Conservation (phyloP, 345 rosid species). For the Gossypium herbaceum region DNA sequence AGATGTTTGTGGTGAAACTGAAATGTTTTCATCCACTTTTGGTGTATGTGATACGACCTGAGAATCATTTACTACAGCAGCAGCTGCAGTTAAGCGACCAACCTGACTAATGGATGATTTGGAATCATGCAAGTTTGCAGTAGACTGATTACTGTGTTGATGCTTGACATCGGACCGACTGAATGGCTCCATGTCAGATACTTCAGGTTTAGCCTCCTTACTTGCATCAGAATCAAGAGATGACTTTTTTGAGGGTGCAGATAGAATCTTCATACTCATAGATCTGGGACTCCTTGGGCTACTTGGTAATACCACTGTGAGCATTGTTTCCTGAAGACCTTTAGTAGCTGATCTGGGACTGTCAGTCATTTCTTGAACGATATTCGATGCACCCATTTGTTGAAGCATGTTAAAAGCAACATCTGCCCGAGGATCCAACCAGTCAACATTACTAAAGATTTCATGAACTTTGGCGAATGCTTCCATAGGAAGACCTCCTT, state of each 20-base stretch:
- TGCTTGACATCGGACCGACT: constrained; percentile 2
- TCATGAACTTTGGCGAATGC: constrained; percentile 93
- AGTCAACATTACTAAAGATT: constrained; percentile 76
- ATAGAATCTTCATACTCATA: constrained; percentile 31
- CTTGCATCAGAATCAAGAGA: constrained; percentile 17
- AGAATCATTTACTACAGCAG: constrained; percentile 15
- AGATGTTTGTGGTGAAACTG: constrained; percentile 30
- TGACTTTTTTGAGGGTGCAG: constrained; percentile 24
- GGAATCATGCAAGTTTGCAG: constrained; percentile 20
- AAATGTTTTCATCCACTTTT: constrained; percentile 23
- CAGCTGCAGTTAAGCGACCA: constrained; percentile 7
- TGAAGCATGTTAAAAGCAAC: constrained; percentile 73
- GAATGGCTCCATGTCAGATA: constrained; percentile 21
- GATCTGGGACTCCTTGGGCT: constrained; percentile 31
- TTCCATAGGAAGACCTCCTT: constrained; percentile 84
- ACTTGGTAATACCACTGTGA: constrained; percentile 24
- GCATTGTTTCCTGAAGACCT: constrained; percentile 34
- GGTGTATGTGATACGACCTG: constrained; percentile 9
- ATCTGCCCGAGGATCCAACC: constrained; percentile 67
- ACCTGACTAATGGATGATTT: constrained; percentile 3
- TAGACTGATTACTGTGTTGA: too few relatives aligned
- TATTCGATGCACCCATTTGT: constrained; percentile 55
- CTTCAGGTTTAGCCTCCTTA: constrained; percentile 14
- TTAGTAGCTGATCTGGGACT: constrained; percentile 37
- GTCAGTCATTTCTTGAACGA: constrained; percentile 43